Conservation (phyloP, 345 rosid genomes). For the Limnanthes douglasii region DNA sequence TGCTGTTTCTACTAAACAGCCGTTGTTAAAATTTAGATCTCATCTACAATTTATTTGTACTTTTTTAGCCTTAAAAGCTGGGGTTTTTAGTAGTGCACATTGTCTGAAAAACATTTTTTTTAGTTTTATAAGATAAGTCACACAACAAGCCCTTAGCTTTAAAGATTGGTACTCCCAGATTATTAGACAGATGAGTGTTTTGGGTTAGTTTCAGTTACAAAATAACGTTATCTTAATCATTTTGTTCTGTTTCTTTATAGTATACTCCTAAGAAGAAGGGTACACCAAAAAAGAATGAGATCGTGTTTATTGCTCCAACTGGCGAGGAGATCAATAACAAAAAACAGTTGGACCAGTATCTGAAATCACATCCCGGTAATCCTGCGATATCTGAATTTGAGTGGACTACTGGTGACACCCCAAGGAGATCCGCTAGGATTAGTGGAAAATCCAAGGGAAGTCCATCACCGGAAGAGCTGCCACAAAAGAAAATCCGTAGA, state of each 20-base stretch:
- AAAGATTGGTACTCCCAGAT: too few relatives aligned
- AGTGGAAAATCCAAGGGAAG: conserved; percentile 48
- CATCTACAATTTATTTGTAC: too few relatives aligned
- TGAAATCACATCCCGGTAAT: conserved; percentile 55
- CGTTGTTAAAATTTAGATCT: too few relatives aligned
- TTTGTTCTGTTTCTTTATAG: conserved; percentile 13
- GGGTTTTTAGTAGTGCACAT: background rate
- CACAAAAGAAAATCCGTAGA: conserved; percentile 50
- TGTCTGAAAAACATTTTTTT: background rate
- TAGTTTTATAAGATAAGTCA: too few relatives aligned
- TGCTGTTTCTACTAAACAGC: too few relatives aligned
- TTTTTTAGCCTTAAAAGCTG: background rate
- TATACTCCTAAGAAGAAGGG: conserved; percentile 39
- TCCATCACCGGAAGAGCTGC: conserved; percentile 55
- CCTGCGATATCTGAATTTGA: conserved; percentile 50
- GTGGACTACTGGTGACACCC: conserved; percentile 75
- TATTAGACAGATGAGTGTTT: background rate
- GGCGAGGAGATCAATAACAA: conserved; percentile 56
- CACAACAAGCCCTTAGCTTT: too few relatives aligned
- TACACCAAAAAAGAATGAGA: conserved; percentile 48
- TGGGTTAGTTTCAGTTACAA: background rate
- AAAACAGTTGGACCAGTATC: conserved; percentile 66
- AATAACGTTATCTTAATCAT: too few relatives aligned
- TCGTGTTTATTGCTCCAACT: conserved; percentile 59
- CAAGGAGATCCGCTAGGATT: conserved; percentile 78